Evolutionary conservation across 2,329 filamentous ascomycete species (phyloP).

Genomic region (Fusarium poae): DNA sequence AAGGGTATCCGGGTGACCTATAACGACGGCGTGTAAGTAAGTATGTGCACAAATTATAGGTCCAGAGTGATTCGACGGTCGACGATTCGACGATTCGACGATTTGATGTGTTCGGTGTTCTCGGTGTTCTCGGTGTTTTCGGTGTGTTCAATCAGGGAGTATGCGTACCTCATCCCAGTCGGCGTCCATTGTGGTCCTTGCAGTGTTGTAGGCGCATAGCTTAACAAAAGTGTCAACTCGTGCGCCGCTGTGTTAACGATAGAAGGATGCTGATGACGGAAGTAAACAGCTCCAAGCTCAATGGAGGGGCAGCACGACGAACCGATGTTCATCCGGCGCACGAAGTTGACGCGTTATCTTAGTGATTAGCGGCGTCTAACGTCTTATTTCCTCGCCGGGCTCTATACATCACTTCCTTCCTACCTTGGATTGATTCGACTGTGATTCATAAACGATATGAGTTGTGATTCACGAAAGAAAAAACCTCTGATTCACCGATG

Average conservation of each 20-base stretch:
- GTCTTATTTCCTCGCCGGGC: too few relatives aligned
- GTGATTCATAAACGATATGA: too few relatives aligned
- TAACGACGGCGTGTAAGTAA: conserved; percentile 22
- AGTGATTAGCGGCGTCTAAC: too few relatives aligned
- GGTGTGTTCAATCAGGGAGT: conserved; percentile 1
- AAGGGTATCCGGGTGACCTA: conserved; percentile 86
- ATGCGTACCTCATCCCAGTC: conserved; percentile 77
- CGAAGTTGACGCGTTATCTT: conserved; percentile 22
- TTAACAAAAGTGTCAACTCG: conserved; percentile 27
- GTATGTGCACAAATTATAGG: conserved; percentile 8
- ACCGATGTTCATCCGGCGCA: conserved; percentile 45
- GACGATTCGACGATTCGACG: too few relatives aligned
- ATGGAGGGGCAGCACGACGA: conserved; percentile 45
- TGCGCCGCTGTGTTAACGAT: conserved; percentile 29
- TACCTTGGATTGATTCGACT: too few relatives aligned
- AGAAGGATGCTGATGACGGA: conserved; percentile 25
- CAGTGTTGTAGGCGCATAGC: conserved; percentile 54
- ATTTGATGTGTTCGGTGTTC: not conserved
- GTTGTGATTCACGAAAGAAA: too few relatives aligned
- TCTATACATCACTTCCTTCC: too few relatives aligned
- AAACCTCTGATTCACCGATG: too few relatives aligned
- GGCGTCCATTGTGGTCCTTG: conserved; percentile 70
- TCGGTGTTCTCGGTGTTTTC: not conserved
- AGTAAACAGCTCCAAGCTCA: conserved; percentile 39
- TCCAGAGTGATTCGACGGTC: too few relatives aligned